phyloP scores from a whole-genome alignment of 179 eudicot genomes.

The Beta lomatogona region DNA sequence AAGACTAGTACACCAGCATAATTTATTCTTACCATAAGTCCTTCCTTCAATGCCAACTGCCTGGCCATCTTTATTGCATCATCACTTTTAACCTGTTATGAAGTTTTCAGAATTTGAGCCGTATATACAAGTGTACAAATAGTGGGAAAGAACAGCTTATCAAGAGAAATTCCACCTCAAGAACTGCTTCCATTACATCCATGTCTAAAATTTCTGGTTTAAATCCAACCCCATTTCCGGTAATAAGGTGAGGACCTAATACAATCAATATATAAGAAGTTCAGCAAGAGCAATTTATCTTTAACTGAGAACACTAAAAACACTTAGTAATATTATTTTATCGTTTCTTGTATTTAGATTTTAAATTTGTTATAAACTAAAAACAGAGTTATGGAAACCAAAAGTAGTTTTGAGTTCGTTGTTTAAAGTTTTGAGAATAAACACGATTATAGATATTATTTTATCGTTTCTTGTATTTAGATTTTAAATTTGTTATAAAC shows the following conservation, averaged over 20 bases:
- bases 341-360: too few relatives aligned
- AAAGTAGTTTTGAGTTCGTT: too few relatives aligned
- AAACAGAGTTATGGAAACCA: too few relatives aligned
- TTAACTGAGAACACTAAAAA: too few relatives aligned
- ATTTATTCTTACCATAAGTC: constrained; percentile 68
- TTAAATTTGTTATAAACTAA: too few relatives aligned
- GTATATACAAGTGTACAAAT: neutral
- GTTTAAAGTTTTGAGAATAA: too few relatives aligned
- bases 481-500: too few relatives aligned
- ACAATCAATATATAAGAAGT: neutral
- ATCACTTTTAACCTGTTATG: constrained; percentile 69
- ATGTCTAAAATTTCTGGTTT: constrained; percentile 94
- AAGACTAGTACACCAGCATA: constrained; percentile 1
- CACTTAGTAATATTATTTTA: too few relatives aligned
- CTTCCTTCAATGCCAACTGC: constrained; percentile 81
- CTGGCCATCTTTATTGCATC: constrained; percentile 88
- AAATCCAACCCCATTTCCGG: constrained; percentile 96
- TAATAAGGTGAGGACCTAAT: constrained; percentile 89
- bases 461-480: too few relatives aligned
- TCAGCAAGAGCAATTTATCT: neutral
- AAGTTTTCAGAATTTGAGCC: neutral
- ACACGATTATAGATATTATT: too few relatives aligned
- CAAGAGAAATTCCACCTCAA: constrained; percentile 47
- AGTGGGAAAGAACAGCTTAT: neutral
- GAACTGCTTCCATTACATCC: constrained; percentile 96